Base-by-base conservation (phyloP, 805 yeast species). In the Saturnispora quitensis region DNA sequence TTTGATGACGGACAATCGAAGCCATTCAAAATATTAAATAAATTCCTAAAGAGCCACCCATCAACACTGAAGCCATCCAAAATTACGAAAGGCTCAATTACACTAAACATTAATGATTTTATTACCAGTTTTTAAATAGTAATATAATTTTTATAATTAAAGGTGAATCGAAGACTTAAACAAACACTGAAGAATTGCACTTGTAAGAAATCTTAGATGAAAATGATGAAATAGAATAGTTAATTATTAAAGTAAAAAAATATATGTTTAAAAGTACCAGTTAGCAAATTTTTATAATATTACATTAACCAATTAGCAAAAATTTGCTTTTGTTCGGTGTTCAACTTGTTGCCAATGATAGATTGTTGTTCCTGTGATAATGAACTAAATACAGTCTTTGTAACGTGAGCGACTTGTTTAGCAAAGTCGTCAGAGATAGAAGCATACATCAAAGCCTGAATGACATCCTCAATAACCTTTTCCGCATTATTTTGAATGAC, bases 341-440 rank as follows among this genome's bases (percentile, higher is more conserved):
- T 81, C 57, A 85, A 80, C 54, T 76, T 77, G 54, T 77, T 80
- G 53, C 88, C 69, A 49, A 89, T 61, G 7, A 72, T 70, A 73
- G 86, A 68, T 3, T 88, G 90, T 56, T 85, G 83, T 15, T 73
- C 75, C 58, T 81, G 87, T 2, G 95, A 89, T 34, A 88, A 59
- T 5, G 78, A 71, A 18, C 81, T 74, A 50, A 90, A 68, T 43
- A 88, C 70, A 53, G 74, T 73, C 67, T 86, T 87, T 0, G 86
- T 76, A 1, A 88, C 74, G 3, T 67, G 68, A 4, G 84, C 85
- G 7, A 80, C 79, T 31, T 74, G 74, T 52, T 80, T 81, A 1
- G 90, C 91, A 22, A 49, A 43, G n/a, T 82, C 77, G 55, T 78
- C 76, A 7, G 95, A 96, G 45, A 90, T 73, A 1, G 90, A 72